phyloP scores from a whole-genome alignment of 805 yeast species.

The Metschnikowia lunata region DNA sequence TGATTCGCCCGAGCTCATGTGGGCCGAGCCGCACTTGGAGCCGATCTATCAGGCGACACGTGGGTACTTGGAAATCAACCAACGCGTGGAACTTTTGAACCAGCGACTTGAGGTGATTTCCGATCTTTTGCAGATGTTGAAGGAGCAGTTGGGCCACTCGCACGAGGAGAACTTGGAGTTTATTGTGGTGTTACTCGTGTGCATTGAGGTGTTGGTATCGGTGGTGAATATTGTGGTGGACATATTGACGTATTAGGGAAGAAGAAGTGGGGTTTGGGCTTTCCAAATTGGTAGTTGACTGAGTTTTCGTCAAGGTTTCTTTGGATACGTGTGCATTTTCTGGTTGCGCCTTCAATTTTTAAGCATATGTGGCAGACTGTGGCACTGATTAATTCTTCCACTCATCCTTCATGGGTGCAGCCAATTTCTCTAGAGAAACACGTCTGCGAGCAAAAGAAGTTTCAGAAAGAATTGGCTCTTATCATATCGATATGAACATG shows the following conservation, averaged over 20 bases:
- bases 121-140: conserved; percentile 90
- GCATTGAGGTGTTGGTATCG: conserved; percentile 87
- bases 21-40: conserved; percentile 97
- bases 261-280: no score
- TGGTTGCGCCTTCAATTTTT: no score
- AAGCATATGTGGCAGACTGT: no score
- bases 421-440: conserved; percentile 86
- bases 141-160: conserved; percentile 94
- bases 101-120: conserved; percentile 92
- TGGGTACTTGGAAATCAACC: conserved; percentile 92
- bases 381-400: conserved; percentile 52
- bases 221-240: conserved; percentile 72
- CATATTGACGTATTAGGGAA: conserved; percentile 30
- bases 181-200: conserved; percentile 85
- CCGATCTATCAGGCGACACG: conserved; percentile 97
- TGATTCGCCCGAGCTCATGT: conserved; percentile 97
- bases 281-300: no score
- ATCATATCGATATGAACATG: conserved; percentile 90
- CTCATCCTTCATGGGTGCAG: conserved; percentile 94
- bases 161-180: conserved; percentile 88
- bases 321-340: no score
- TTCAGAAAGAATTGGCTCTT: conserved; percentile 74
- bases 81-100: conserved; percentile 82
- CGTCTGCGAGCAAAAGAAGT: conserved; percentile 75
- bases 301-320: no score